A percentile compares a stretch with the other conserved stretches of the same genome.
These are phyloP conservation scores for Macrolepiota albuminosa DNA, from an alignment of 768 basidiomycete species.

Conservation along the genomic window DNA sequence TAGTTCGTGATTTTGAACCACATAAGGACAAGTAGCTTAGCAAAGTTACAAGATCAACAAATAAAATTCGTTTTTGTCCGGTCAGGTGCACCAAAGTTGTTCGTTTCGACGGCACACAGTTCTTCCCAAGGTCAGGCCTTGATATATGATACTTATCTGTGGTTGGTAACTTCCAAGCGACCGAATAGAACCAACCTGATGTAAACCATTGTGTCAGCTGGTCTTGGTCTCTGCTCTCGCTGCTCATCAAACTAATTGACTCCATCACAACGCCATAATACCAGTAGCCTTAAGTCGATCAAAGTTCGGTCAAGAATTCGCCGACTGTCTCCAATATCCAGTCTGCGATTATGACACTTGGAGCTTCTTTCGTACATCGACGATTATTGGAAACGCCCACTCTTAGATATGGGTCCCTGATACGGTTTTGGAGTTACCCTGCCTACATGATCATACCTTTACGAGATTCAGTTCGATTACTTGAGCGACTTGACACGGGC, in stretches of 20 bases:
- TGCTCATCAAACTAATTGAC: not conserved
- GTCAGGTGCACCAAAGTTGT: no score
- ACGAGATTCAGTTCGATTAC: not conserved
- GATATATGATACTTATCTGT: not conserved
- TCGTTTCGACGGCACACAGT: not conserved
- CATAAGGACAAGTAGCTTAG: no score
- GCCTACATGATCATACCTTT: not conserved
- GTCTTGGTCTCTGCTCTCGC: not conserved
- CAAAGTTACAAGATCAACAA: no score
- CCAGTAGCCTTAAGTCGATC: not conserved
- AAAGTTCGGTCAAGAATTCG: not conserved
- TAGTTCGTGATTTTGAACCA: no score
- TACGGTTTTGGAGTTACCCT: not conserved
- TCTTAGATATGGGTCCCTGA: not conserved
- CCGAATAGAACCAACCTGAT: not conserved
- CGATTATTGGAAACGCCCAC: not conserved
- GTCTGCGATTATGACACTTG: not conserved
- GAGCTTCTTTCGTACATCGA: not conserved
- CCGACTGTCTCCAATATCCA: not conserved
- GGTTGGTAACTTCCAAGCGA: not conserved
- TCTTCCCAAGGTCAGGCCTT: not conserved
- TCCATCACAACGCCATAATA: not conserved
- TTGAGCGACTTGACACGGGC: not conserved
- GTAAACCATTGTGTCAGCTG: not conserved
- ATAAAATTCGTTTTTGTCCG: no score